phyloP scores from a whole-genome alignment of 2,329 filamentous ascomycete genomes.

The Lachnellula arida region DNA sequence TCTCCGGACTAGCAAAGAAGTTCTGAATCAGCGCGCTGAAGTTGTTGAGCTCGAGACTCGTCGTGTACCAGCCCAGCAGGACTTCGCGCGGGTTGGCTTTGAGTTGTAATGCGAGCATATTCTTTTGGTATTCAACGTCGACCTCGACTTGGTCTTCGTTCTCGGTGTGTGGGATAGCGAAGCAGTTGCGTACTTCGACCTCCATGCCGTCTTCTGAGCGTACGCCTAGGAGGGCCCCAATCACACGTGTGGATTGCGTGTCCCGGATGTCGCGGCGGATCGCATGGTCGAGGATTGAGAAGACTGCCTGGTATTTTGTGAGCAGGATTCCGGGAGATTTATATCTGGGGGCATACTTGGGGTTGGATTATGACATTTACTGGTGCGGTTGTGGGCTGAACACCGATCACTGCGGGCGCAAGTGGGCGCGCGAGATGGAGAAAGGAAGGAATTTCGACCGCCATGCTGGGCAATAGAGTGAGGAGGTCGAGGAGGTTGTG shows the following conservation, averaged over 20 bases:
- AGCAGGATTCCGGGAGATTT: slow-evolving; percentile 4
- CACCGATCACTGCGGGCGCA: slow-evolving; percentile 72
- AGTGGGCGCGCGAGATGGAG: slow-evolving; percentile 92
- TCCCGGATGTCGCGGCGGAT: slow-evolving; percentile 62
- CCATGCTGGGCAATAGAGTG: slow-evolving; percentile 60
- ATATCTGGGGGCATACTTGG: slow-evolving; percentile 57
- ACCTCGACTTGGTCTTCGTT: slow-evolving; percentile 98
- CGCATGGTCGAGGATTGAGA: slow-evolving; percentile 89
- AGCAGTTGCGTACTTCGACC: slow-evolving; percentile 92
- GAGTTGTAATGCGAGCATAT: slow-evolving; percentile 93
- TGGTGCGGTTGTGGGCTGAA: slow-evolving; percentile 82
- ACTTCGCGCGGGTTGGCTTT: slow-evolving; percentile 92
- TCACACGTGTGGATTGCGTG: slow-evolving; percentile 89
- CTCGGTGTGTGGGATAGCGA: slow-evolving; percentile 97
- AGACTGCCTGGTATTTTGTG: slow-evolving; percentile 49
- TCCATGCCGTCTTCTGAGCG: slow-evolving; percentile 96
- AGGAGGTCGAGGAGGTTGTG: slow-evolving; percentile 9
- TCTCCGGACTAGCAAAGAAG: slow-evolving; percentile 96
- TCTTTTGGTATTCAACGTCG: slow-evolving; percentile 99
- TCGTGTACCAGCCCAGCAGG: slow-evolving; percentile 97
- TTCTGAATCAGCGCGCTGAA: slow-evolving; percentile 99
- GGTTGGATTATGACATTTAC: slow-evolving; percentile 93
- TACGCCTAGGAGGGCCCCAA: slow-evolving; percentile 88
- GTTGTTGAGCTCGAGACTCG: slow-evolving; percentile 92
- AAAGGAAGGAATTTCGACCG: slow-evolving; percentile 72